Percentiles rank a stretch among this genome's conserved stretches.
Conservation (phyloP, 306 rosid species). For the Neltuma alba region DNA sequence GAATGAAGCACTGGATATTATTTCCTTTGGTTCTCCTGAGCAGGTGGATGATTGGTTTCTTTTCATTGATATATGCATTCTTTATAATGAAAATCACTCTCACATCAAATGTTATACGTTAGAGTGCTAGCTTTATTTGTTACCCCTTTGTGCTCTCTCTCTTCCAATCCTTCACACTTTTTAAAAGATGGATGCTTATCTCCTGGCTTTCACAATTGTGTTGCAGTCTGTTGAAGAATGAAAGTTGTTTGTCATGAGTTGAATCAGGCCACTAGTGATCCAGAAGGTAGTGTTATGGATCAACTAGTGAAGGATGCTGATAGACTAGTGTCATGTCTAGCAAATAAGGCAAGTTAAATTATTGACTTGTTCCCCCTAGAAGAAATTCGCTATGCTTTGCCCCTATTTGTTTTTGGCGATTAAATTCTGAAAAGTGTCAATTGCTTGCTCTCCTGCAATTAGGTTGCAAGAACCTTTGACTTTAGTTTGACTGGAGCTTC, state of each 20-base stretch:
- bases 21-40: conserved; percentile 94
- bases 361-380: background rate
- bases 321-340: conserved; percentile 90
- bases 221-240: conserved; percentile 98
- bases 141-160: background rate
- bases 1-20: conserved; percentile 96
- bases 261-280: conserved; percentile 88
- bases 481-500: conserved; percentile 96
- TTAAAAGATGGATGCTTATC: conserved; percentile 19
- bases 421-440: background rate
- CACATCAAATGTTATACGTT: background rate
- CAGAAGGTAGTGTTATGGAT: conserved; percentile 92
- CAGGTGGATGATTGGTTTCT: conserved; percentile 59
- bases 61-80: background rate
- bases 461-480: conserved; percentile 98
- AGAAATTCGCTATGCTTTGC: background rate
- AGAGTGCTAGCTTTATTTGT: background rate
- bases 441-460: conserved; percentile 5
- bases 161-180: background rate
- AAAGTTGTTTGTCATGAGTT: conserved; percentile 97
- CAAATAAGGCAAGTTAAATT: conserved; percentile 67
- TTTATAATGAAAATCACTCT: background rate
- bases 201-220: conserved; percentile 33
- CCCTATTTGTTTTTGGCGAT: background rate
- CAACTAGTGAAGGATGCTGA: conserved; percentile 88